Conservation (phyloP, 495 filamentous ascomycete genomes). For the Pseudomonodictys pantanalensis region DNA sequence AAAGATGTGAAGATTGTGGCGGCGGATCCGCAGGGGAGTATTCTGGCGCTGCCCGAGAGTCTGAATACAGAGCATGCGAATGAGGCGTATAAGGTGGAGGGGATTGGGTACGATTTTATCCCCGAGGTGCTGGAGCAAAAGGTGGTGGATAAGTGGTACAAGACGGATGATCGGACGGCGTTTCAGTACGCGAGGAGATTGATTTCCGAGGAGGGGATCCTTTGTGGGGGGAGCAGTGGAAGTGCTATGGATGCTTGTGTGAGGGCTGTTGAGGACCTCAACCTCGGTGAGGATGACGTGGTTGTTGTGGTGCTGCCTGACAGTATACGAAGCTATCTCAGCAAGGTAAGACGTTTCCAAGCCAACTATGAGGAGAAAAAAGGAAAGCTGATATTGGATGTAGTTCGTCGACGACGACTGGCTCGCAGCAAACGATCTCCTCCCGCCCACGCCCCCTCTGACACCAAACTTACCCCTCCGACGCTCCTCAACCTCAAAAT, state of each 20-base stretch:
- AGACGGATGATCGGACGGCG: constrained; percentile 89
- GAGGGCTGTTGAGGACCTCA: constrained; percentile 70
- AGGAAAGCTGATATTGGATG: constrained; percentile 7
- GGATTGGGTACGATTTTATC: constrained; percentile 98
- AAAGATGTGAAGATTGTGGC: constrained; percentile 77
- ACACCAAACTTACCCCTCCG: constrained; percentile 35
- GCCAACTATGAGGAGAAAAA: neutral
- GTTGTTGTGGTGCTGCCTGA: constrained; percentile 91
- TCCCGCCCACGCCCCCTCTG: constrained; percentile 57
- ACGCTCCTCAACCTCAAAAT: constrained; percentile 30
- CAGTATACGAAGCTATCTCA: constrained; percentile 96
- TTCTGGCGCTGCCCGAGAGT: constrained; percentile 73
- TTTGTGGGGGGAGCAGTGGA: constrained; percentile 92
- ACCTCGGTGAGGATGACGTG: constrained; percentile 70
- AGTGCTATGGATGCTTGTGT: constrained; percentile 86
- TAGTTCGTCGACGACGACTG: constrained; percentile 96
- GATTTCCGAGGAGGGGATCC: constrained; percentile 89
- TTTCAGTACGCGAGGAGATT: constrained; percentile 85
- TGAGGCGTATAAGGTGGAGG: constrained; percentile 93
- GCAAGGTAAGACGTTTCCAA: constrained; percentile 60
- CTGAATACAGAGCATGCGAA: constrained; percentile 78
- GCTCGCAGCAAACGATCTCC: constrained; percentile 90
- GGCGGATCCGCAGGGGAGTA: constrained; percentile 85
- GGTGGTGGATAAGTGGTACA: constrained; percentile 92
- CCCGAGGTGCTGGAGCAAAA: constrained; percentile 85